Evolutionary conservation across 495 filamentous ascomycete species (phyloP).

Genomic region (Penicillium flavigenum): DNA sequence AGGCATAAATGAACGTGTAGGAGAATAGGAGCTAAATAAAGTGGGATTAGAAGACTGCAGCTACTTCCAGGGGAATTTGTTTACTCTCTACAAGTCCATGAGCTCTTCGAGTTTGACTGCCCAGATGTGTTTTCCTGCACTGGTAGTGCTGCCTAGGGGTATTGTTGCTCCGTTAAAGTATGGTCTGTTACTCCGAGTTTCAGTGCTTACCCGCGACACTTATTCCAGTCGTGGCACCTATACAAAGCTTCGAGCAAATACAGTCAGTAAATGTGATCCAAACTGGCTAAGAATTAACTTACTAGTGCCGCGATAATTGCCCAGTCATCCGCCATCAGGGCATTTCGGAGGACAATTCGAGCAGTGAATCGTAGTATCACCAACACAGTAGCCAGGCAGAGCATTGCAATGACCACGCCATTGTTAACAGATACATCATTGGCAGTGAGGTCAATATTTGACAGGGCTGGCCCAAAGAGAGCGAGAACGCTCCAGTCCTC

Average conservation of each 20-base stretch:
- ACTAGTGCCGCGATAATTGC: constrained; percentile 33
- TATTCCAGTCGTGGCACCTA: constrained; percentile 24
- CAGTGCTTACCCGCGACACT: constrained; percentile 25
- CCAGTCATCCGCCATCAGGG: constrained; percentile 37
- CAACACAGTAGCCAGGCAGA: constrained; percentile 32
- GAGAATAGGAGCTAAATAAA: constrained; percentile 30
- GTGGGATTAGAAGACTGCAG: not conserved
- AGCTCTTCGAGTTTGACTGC: constrained; percentile 23
- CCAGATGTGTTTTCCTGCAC: constrained; percentile 35
- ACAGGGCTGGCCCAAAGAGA: constrained; percentile 30
- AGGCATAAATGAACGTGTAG: constrained; percentile 36
- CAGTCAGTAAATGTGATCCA: not conserved
- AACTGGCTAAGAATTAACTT: not conserved
- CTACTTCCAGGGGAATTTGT: not conserved
- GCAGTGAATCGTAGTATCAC: constrained; percentile 34
- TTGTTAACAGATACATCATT: constrained; percentile 17
- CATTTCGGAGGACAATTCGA: constrained; percentile 27
- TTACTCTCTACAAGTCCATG: constrained; percentile 18
- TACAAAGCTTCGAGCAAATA: constrained; percentile 5
- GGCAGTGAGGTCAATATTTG: constrained; percentile 23
- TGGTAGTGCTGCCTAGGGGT: not conserved
- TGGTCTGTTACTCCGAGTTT: not conserved
- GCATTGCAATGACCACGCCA: constrained; percentile 27
- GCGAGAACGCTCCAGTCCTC: constrained; percentile 21
- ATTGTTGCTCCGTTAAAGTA: not conserved